Conservation (phyloP, 495 filamentous ascomycete genomes). For the Glonium stellatum region DNA sequence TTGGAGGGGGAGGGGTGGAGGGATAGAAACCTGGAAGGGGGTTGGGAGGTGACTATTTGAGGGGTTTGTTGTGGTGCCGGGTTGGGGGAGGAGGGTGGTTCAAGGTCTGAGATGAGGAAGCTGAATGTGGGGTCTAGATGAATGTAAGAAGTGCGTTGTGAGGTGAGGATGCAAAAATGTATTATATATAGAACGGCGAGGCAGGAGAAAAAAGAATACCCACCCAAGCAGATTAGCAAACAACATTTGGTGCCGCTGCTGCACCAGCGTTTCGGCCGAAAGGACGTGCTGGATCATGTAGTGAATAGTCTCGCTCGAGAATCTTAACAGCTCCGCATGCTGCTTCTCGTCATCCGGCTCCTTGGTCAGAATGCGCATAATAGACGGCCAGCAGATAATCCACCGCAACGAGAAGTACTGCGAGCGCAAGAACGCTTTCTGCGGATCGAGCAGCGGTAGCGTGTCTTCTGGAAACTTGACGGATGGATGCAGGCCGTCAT, state of each 20-base stretch:
- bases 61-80: too few relatives aligned
- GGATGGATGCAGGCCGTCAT: background rate
- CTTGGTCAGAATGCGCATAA: background rate
- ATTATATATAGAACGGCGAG: background rate
- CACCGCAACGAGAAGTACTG: background rate
- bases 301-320: background rate
- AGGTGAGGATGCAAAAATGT: background rate
- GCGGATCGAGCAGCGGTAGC: background rate
- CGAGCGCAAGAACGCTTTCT: background rate
- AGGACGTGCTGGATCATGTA: background rate
- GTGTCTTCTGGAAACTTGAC: background rate
- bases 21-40: too few relatives aligned
- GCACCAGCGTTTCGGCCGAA: background rate
- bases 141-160: too few relatives aligned
- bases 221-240: slow-evolving; percentile 1
- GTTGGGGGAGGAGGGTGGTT: too few relatives aligned
- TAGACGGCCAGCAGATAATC: background rate
- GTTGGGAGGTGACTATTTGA: too few relatives aligned
- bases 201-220: background rate
- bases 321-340: background rate
- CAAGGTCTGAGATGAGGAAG: too few relatives aligned
- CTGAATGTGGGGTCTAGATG: too few relatives aligned
- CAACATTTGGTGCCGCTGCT: background rate
- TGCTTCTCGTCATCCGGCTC: background rate
- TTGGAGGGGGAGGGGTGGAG: too few relatives aligned